These are phyloP conservation scores for Massariosphaeria phaeospora DNA, from an alignment of 495 filamentous ascomycete genomes.

Conservation along the genomic window DNA sequence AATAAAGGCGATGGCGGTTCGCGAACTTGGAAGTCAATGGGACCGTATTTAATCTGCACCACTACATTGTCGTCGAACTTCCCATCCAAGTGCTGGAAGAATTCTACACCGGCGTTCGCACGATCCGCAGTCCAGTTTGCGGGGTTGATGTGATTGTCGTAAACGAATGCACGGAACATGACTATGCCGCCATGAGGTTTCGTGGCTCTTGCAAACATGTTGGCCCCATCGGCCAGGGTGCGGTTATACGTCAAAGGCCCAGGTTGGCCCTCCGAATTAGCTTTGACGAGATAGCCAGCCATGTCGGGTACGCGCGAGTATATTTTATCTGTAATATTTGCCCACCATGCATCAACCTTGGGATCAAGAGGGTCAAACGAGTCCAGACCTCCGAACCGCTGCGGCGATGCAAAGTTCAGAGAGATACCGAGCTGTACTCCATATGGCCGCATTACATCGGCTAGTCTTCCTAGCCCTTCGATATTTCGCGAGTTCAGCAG, in stretches of 20 bases:
- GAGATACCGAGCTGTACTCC: slow-evolving; percentile 63
- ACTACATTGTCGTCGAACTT: slow-evolving; percentile 66
- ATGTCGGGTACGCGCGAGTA: slow-evolving; percentile 61
- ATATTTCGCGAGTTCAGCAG: slow-evolving; percentile 55
- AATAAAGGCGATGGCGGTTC: slow-evolving; percentile 67
- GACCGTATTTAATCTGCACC: slow-evolving; percentile 68
- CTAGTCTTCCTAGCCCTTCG: slow-evolving; percentile 56
- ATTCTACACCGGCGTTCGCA: slow-evolving; percentile 64
- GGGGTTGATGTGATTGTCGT: slow-evolving; percentile 55
- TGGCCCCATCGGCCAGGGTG: slow-evolving; percentile 64
- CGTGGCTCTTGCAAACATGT: slow-evolving; percentile 60
- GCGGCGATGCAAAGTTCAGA: slow-evolving; percentile 63
- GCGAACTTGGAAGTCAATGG: slow-evolving; percentile 72
- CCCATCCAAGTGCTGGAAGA: slow-evolving; percentile 60
- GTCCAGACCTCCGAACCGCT: slow-evolving; percentile 51
- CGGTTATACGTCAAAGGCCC: slow-evolving; percentile 66
- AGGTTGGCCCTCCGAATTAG: slow-evolving; percentile 68
- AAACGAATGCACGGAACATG: slow-evolving; percentile 72
- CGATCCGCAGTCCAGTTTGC: slow-evolving; percentile 61
- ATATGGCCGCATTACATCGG: slow-evolving; percentile 61
- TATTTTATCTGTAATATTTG: slow-evolving; percentile 52
- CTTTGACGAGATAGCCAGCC: slow-evolving; percentile 67
- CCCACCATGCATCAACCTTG: slow-evolving; percentile 59
- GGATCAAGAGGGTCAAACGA: slow-evolving; percentile 63
- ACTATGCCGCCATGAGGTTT: slow-evolving; percentile 61